A percentile compares a stretch with the other conserved stretches of the same genome.
Conservation (phyloP, 495 filamentous ascomycete genomes). For the Lichenothelia convexa region DNA sequence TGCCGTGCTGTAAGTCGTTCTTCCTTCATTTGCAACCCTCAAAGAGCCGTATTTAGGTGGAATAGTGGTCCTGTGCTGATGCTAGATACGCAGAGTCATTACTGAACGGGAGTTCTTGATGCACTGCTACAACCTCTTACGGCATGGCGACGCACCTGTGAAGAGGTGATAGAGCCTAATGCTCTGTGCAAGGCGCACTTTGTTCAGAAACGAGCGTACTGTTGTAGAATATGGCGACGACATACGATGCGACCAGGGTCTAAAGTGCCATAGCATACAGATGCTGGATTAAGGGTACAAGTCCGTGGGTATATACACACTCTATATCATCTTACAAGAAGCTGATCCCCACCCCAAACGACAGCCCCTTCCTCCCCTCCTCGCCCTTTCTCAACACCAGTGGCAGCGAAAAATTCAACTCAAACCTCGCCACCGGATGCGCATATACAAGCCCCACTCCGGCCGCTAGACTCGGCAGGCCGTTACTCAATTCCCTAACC, state of each 20-base stretch:
- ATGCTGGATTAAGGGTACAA: too few species aligned
- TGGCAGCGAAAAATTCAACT: constrained; percentile 85
- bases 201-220: too few species aligned
- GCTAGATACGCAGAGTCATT: background rate
- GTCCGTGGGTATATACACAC: background rate
- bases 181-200: too few species aligned
- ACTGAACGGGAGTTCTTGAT: background rate
- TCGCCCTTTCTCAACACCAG: constrained; percentile 65
- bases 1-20: constrained; percentile 38
- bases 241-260: too few species aligned
- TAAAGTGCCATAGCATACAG: too few species aligned
- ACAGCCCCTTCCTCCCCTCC: constrained; percentile 73
- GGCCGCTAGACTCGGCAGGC: constrained; percentile 67
- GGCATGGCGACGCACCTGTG: too few species aligned
- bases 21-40: background rate
- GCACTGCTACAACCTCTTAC: background rate
- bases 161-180: too few species aligned
- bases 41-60: background rate
- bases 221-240: too few species aligned
- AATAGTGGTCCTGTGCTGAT: background rate
- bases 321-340: constrained; percentile 45
- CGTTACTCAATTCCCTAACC: constrained; percentile 46
- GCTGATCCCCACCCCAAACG: constrained; percentile 83
- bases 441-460: constrained; percentile 88
- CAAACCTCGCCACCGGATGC: constrained; percentile 77